A percentile compares a stretch with the other conserved stretches of the same genome.
Evolutionary conservation across 768 basidiomycete species (phyloP).

Genomic region (Russula olivacea): DNA sequence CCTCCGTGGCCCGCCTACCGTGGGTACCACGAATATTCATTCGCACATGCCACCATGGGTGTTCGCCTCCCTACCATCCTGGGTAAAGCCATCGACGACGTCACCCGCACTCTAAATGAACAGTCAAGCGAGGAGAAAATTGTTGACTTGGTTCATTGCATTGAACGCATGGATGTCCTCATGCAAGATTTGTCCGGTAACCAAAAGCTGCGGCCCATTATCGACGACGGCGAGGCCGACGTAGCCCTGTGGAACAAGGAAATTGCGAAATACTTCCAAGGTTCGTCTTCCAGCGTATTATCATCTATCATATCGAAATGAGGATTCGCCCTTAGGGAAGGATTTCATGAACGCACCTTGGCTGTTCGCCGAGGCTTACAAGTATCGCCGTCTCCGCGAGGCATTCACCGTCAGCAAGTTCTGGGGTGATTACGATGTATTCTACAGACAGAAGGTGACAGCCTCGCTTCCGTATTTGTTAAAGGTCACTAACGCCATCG

Average conservation of each 20-base stretch:
- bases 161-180: constrained; percentile 84
- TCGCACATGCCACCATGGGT: constrained; percentile 92
- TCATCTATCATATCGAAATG: not conserved
- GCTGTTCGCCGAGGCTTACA: constrained; percentile 95
- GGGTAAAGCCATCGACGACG: constrained; percentile 92
- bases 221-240: constrained; percentile 88
- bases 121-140: constrained; percentile 78
- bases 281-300: constrained; percentile 34
- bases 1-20: constrained; percentile 79
- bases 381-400: constrained; percentile 86
- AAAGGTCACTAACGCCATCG: not conserved
- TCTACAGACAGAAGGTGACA: constrained; percentile 82
- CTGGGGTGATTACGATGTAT: constrained; percentile 90
- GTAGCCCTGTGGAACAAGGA: constrained; percentile 97
- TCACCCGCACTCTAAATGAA: constrained; percentile 81
- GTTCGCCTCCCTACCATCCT: constrained; percentile 93
- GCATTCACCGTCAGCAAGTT: constrained; percentile 88
- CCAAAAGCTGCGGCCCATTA: constrained; percentile 76
- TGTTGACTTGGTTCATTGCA: constrained; percentile 77
- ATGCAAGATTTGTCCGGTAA: constrained; percentile 85
- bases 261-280: constrained; percentile 91
- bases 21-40: constrained; percentile 76
- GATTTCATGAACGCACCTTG: constrained; percentile 95
- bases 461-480: not conserved
- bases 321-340: constrained; percentile 45